Percentiles rank a stretch among this genome's conserved stretches.
phyloP scores from a whole-genome alignment of 352 stramenopile genomes.

The Peronosclerospora sorghi region DNA sequence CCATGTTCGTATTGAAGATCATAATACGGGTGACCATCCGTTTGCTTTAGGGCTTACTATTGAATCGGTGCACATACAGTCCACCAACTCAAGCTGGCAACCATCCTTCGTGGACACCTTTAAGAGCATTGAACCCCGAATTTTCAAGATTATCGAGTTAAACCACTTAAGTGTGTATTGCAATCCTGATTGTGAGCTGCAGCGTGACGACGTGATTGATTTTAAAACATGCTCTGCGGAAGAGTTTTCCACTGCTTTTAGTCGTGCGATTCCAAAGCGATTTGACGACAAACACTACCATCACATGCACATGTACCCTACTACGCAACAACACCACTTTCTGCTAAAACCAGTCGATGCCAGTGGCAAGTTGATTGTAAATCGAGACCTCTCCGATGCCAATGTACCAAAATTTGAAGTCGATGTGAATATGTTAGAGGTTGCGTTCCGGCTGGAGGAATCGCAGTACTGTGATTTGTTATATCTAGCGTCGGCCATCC shows the following conservation, averaged over 20 bases:
- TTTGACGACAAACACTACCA: constrained; percentile 60
- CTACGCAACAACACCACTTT: constrained; percentile 72
- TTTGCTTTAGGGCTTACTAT: constrained; percentile 77
- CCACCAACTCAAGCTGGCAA: constrained; percentile 82
- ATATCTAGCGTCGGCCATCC: constrained; percentile 61
- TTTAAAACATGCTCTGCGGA: constrained; percentile 64
- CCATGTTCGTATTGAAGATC: constrained; percentile 73
- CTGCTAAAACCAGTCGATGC: constrained; percentile 77
- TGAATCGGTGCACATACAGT: constrained; percentile 77
- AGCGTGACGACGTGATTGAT: constrained; percentile 41
- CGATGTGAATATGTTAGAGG: constrained; percentile 64
- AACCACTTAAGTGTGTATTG: constrained; percentile 83
- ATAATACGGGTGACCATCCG: constrained; percentile 64
- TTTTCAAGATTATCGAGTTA: constrained; percentile 84
- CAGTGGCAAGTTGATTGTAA: constrained; percentile 69
- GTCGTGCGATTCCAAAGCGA: constrained; percentile 67
- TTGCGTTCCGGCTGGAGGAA: constrained; percentile 75
- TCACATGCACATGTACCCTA: constrained; percentile 63
- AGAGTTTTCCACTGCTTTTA: constrained; percentile 70
- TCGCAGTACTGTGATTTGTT: constrained; percentile 83
- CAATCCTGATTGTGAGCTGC: constrained; percentile 65
- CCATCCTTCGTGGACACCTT: constrained; percentile 70
- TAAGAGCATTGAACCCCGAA: constrained; percentile 73
- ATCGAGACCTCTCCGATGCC: constrained; percentile 65
- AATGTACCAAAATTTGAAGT: constrained; percentile 75